A percentile compares a stretch with the other conserved stretches of the same genome.
These are phyloP conservation scores for Mortierella sp. DNA, from an alignment of 371 early-diverging fungal genomes.

Conservation along the genomic window DNA sequence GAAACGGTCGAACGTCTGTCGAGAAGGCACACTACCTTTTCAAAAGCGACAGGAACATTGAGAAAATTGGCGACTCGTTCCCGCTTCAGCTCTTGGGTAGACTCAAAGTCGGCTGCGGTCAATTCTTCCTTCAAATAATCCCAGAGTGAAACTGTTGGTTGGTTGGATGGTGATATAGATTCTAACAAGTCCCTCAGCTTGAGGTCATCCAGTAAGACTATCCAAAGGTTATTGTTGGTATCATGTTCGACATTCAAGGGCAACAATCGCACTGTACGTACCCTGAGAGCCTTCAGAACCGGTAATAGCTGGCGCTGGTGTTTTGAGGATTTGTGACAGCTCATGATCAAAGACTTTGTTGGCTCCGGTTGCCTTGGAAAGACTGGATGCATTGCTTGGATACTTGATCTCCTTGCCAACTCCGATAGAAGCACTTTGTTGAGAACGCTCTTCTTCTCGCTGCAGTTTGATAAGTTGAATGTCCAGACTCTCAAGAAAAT, in stretches of 20 bases:
- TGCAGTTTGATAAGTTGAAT: slow-evolving; percentile 41
- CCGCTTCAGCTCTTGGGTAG: slow-evolving; percentile 79
- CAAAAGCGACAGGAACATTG: slow-evolving; percentile 81
- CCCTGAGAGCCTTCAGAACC: slow-evolving; percentile 14
- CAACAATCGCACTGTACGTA: background rate
- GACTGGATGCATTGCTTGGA: background rate
- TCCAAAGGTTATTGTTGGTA: background rate
- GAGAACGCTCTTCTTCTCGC: slow-evolving; percentile 20
- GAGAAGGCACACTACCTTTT: slow-evolving; percentile 72
- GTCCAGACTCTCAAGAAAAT: slow-evolving; percentile 40
- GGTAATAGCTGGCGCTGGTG: slow-evolving; percentile 2
- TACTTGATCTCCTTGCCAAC: slow-evolving; percentile 11
- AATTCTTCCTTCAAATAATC: slow-evolving; percentile 77
- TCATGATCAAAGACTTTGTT: slow-evolving; percentile 29
- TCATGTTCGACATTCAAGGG: background rate
- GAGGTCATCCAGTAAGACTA: slow-evolving; percentile 29
- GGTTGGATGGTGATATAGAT: slow-evolving; percentile 33
- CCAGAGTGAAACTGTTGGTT: slow-evolving; percentile 55
- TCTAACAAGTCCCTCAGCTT: slow-evolving; percentile 31
- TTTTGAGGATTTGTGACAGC: slow-evolving; percentile 18
- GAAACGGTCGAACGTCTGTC: no score
- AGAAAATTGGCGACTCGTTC: slow-evolving; percentile 88
- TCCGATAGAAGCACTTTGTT: background rate
- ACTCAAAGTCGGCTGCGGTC: slow-evolving; percentile 77
- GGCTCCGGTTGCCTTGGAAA: slow-evolving; percentile 10